These are phyloP conservation scores for Myxozyma kluyveri DNA, from an alignment of 805 yeast species.

Conservation along the genomic window DNA sequence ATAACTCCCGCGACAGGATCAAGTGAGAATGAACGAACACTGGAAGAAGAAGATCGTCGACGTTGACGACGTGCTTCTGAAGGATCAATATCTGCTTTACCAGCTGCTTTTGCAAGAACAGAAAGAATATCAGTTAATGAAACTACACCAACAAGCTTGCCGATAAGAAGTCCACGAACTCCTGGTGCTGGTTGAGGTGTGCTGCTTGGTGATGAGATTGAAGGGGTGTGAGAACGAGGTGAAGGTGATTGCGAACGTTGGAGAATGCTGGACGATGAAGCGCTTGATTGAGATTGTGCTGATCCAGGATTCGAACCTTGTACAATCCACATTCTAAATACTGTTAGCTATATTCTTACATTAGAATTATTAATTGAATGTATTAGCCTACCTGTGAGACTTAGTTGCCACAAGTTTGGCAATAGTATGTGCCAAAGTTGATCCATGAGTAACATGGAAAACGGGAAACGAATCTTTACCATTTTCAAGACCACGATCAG, in stretches of 20 bases:
- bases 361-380: constrained; percentile 58
- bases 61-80: constrained; percentile 84
- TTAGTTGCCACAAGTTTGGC: constrained; percentile 95
- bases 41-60: constrained; percentile 52
- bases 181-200: constrained; percentile 2
- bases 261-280: constrained; percentile 3
- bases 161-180: constrained; percentile 44
- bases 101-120: constrained; percentile 70
- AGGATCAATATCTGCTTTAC: constrained; percentile 70
- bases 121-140: constrained; percentile 88
- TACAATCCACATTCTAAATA: constrained; percentile 40
- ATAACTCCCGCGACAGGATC: constrained; percentile 6
- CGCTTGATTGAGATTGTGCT: constrained; percentile 1
- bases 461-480: constrained; percentile 97
- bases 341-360: constrained; percentile 52
- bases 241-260: constrained; percentile 23
- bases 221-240: constrained; percentile 15
- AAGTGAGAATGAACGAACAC: constrained; percentile 27
- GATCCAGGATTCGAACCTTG: constrained; percentile 34
- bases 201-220: constrained; percentile 16
- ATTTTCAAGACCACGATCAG: constrained; percentile 84
- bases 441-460: constrained; percentile 78
- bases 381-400: constrained; percentile 60
- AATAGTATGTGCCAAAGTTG: constrained; percentile 81
- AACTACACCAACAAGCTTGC: constrained; percentile 85